Evolutionary conservation across 2,329 filamentous ascomycete genomes (phyloP), one percentile per base, ranked within the genome.

Genomic region (Talaromyces sp.): DNA sequence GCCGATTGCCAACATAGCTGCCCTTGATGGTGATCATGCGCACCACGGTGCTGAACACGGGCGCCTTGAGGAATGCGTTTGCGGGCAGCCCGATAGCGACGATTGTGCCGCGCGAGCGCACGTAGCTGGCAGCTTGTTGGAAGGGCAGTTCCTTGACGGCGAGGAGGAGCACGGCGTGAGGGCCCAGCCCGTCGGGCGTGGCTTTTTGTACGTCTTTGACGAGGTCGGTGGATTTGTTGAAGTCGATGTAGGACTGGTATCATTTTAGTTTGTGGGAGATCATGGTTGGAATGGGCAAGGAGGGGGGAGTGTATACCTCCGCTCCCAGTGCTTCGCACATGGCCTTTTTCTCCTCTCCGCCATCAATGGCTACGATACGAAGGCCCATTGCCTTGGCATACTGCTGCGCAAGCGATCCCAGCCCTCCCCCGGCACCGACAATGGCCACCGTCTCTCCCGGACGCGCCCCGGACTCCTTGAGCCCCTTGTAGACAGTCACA

Each of bases 1-100:
- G 87, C 67, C 93, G 86, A 81, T 96, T 97, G 61, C 93, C 93
- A 67, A 98, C 93, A 73, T 97, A 97, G 68, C 87, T 91, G 63
- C 93, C 93, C 81, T 90, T 90, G 82, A 98, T 97, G 69, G 78
- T 87, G 80, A 97, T 87, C 91, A 96, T 96, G 78, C 88, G 83
- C 71, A 93, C 82, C 64, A 97, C 93, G 8, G 89, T 91, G 72
- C 93, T 88, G 74, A 97, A 96, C 59, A 97, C 92, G 43, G 91
- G 90, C 1, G 93, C 92, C 68, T 84, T 85, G 65, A 97, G 83
- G 76, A 82, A 89, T 2, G 93, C 92, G 65, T 87, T 83, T 41
- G 90, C 88, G 5, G 93, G 93, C 27, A 97, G 82, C 71, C 93
- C 93, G 70, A 98, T 95, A 78, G 90, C 93, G 64, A 97, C 85